These are phyloP conservation scores for Tricladium varicosporioides DNA, from an alignment of 2,329 filamentous ascomycete genomes.

Conservation along the genomic window DNA sequence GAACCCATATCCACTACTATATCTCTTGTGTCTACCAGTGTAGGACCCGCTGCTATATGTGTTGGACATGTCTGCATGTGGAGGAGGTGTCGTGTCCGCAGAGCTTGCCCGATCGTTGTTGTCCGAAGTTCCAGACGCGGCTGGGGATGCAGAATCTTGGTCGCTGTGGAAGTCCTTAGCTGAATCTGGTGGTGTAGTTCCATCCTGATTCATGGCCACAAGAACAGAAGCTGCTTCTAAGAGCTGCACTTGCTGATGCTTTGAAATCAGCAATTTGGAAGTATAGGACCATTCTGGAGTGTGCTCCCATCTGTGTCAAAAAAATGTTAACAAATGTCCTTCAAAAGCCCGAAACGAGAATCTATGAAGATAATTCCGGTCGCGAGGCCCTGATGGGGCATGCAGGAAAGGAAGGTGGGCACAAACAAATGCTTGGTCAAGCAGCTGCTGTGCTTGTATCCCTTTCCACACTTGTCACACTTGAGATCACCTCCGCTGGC, in stretches of 20 bases:
- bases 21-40: constrained; percentile 51
- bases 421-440: constrained; percentile 99
- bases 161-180: constrained; percentile 73
- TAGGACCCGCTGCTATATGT: constrained; percentile 43
- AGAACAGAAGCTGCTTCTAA: constrained; percentile 96
- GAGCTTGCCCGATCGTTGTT: constrained; percentile 78
- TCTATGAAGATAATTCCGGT: constrained; percentile 37
- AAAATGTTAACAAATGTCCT: constrained; percentile 35
- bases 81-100: constrained; percentile 88
- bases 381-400: constrained; percentile 37
- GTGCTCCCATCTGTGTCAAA: constrained; percentile 85
- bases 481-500: constrained; percentile 80
- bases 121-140: constrained; percentile 78
- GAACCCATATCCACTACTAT: constrained; percentile 56
- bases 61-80: constrained; percentile 56
- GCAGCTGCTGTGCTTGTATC: constrained; percentile 99
- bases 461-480: constrained; percentile 98
- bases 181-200: constrained; percentile 61
- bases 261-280: constrained; percentile 96
- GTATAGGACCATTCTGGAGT: constrained; percentile 97
- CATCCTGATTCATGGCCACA: constrained; percentile 77
- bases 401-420: constrained; percentile 52
- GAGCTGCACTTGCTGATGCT: constrained; percentile 98
- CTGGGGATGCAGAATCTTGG: constrained; percentile 76
- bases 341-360: constrained; percentile 19